A percentile compares a stretch with the other conserved stretches of the same genome.
Evolutionary conservation across 2,329 filamentous ascomycete genomes (phyloP).

Genomic region (Botrytis byssoidea): DNA sequence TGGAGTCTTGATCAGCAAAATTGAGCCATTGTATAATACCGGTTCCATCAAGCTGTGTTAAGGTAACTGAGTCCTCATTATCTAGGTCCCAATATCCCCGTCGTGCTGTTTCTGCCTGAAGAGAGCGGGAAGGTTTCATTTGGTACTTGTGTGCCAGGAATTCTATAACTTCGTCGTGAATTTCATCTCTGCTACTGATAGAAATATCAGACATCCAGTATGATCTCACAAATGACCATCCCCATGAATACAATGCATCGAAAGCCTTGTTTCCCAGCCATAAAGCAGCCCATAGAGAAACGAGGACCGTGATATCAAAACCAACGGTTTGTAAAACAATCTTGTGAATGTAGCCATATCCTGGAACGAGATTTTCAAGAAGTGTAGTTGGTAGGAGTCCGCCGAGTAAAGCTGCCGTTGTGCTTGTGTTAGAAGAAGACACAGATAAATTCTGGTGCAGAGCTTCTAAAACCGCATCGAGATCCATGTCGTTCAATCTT

Average conservation of each 20-base stretch:
- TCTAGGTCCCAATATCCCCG: slow-evolving; percentile 54
- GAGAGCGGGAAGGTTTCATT: slow-evolving; percentile 50
- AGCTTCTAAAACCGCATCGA: slow-evolving; percentile 1
- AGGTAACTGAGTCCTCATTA: slow-evolving; percentile 46
- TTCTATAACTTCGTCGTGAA: slow-evolving; percentile 57
- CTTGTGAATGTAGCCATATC: slow-evolving; percentile 37
- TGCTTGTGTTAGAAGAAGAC: background rate
- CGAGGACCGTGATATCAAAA: slow-evolving; percentile 37
- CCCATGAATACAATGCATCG: slow-evolving; percentile 40
- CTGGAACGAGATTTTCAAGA: slow-evolving; percentile 38
- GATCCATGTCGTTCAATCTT: background rate
- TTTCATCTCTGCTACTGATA: slow-evolving; percentile 55
- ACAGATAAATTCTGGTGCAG: slow-evolving; percentile 9
- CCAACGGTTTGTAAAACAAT: slow-evolving; percentile 35
- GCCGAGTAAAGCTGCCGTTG: background rate
- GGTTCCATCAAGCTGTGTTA: slow-evolving; percentile 43
- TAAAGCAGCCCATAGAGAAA: slow-evolving; percentile 31
- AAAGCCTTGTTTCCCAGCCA: slow-evolving; percentile 46
- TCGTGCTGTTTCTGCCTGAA: slow-evolving; percentile 56
- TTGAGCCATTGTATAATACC: slow-evolving; percentile 51
- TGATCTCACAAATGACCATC: slow-evolving; percentile 43
- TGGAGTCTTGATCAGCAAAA: slow-evolving; percentile 57
- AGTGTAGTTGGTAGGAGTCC: slow-evolving; percentile 31
- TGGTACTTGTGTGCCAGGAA: slow-evolving; percentile 55
- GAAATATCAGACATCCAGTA: slow-evolving; percentile 53